These are phyloP conservation scores for Wakefieldia striispora DNA, from an alignment of 768 basidiomycete species.

Conservation along the genomic window DNA sequence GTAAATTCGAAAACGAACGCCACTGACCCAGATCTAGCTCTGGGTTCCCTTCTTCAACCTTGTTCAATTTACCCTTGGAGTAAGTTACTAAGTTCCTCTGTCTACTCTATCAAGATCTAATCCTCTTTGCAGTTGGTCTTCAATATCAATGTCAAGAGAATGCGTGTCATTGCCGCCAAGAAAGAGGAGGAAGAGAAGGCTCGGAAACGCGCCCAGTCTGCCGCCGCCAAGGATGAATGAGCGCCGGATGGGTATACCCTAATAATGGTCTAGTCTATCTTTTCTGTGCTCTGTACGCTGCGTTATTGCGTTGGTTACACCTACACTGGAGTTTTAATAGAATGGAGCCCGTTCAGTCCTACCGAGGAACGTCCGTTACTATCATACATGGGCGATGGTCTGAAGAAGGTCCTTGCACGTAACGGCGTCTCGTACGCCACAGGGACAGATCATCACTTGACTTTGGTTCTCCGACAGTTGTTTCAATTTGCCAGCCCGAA, in stretches of 20 bases:
- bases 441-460: conserved; percentile 7
- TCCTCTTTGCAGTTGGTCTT: conserved; percentile 54
- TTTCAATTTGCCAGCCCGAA: conserved; percentile 68
- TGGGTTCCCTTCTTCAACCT: conserved; percentile 89
- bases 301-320: conserved; percentile 6
- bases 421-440: conserved; percentile 40
- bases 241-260: conserved; percentile 15
- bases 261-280: background rate
- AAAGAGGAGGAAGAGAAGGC: conserved; percentile 45
- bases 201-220: conserved; percentile 26
- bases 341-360: background rate
- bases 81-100: conserved; percentile 34
- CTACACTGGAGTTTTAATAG: conserved; percentile 11
- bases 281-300: background rate
- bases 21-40: conserved; percentile 43
- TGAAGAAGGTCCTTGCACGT: conserved; percentile 36
- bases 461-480: conserved; percentile 49
- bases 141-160: conserved; percentile 69
- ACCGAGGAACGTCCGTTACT: conserved; percentile 22
- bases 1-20: background rate
- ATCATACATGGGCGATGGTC: conserved; percentile 34
- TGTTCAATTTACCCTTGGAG: conserved; percentile 74
- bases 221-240: conserved; percentile 20
- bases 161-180: conserved; percentile 51
- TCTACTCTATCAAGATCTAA: background rate